Base-by-base conservation (phyloP, 805 yeast genomes). In the Suhomyces tanzawaensis region DNA sequence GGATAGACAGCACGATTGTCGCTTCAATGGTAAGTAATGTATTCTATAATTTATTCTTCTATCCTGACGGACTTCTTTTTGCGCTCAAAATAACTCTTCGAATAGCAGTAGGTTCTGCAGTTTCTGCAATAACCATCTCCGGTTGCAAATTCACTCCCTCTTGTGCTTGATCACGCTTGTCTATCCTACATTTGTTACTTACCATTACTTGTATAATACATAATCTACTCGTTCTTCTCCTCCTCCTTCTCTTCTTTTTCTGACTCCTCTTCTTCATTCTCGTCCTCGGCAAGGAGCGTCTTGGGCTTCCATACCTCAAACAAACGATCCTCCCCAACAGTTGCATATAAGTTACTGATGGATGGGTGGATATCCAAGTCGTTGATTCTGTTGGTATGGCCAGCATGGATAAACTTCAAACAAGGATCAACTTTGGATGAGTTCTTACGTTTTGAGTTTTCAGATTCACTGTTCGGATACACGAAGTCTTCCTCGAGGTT, bases 361-460 rank as follows among this genome's bases (percentile, higher is more conserved):
- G 55, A 58, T 2, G 87, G 85, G 51, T 83, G 82, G 74, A 90
- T 77, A 40, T 74, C 79, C 33, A 82, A 65, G 47, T 82, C 91
- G 39, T 79, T 71, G 31, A 88, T 71, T 37, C 80, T 71, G 33
- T 76, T 77, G 2, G 89, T 78, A 62, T 88, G 96, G 9, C 96
- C 96, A 12, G 95, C 95, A 59, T 89, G 95, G 52, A 86, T 75
- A 54, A 86, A 88, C 17, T 64, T 62, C 40, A 88, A 71, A 56
- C 88, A 83, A 4, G 95, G 93, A 46, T 89, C 95, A 39, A 48
- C 60, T 32, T 37, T 41, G 24, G 73, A 73, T 19, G 72, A 71
- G 45, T 76, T 81, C 47, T 74, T 83, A 36, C 70, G 75, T 41
- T 76, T 76, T 39, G 72, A 77, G 34, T 67, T 69, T 36, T 67